phyloP scores from a whole-genome alignment of 2,329 filamentous ascomycete genomes.

The Cercospora brassicicola region DNA sequence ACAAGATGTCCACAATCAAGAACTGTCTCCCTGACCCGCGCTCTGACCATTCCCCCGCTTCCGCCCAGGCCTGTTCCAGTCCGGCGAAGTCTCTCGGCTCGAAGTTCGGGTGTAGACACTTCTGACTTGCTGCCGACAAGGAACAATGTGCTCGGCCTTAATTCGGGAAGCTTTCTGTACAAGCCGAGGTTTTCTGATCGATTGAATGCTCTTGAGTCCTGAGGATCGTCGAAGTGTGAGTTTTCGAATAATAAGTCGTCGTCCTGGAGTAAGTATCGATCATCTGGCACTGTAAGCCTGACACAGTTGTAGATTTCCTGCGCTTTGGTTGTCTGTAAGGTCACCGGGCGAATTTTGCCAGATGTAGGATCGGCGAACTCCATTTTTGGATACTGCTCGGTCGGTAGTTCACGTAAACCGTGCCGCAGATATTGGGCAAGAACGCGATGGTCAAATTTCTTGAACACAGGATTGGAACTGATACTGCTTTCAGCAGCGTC shows the following conservation, averaged over 20 bases:
- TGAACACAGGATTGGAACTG: too few relatives aligned
- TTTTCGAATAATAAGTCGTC: not conserved
- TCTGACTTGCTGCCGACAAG: conserved; percentile 64
- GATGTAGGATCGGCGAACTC: conserved; percentile 18
- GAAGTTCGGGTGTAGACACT: conserved; percentile 54
- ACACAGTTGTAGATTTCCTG: conserved; percentile 65
- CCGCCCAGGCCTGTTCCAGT: conserved; percentile 68
- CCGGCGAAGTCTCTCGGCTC: conserved; percentile 60
- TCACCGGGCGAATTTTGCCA: conserved; percentile 42
- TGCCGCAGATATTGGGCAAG: not conserved
- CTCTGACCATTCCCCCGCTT: conserved; percentile 63
- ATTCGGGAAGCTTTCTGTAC: conserved; percentile 59
- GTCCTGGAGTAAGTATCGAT: conserved; percentile 41
- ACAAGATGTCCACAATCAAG: conserved; percentile 73
- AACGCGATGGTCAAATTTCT: not conserved
- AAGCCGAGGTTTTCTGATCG: conserved; percentile 62
- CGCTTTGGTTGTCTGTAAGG: conserved; percentile 78
- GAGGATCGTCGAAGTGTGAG: conserved; percentile 36
- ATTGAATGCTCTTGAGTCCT: conserved; percentile 24
- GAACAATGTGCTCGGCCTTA: conserved; percentile 68
- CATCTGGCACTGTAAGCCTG: conserved; percentile 40
- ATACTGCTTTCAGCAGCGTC: not conserved
- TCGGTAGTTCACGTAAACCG: conserved; percentile 21
- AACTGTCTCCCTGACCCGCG: conserved; percentile 67
- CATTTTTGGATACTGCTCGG: conserved; percentile 45